Evolutionary conservation across 2,329 filamentous ascomycete species (phyloP).

Genomic region (Nemania sp.): DNA sequence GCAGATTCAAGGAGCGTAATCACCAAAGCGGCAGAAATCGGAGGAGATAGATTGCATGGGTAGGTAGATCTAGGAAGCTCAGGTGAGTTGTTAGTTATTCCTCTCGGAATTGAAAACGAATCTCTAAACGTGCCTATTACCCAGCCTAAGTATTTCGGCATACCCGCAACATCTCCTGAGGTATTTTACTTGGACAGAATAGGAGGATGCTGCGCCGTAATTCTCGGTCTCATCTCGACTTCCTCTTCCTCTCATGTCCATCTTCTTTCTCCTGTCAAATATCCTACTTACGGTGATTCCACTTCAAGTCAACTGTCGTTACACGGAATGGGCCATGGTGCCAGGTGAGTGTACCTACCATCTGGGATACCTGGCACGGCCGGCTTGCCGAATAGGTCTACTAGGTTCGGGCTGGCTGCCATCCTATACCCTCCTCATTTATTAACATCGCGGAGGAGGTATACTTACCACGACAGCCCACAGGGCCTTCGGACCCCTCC

Average conservation of each 20-base stretch:
- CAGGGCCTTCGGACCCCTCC: constrained; percentile 16
- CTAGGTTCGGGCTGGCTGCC: constrained; percentile 17
- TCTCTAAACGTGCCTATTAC: no score
- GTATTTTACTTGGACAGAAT: no score
- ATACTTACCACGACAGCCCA: constrained; percentile 8
- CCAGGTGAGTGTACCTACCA: neutral
- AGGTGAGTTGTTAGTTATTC: neutral
- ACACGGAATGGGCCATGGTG: neutral
- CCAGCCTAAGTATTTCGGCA: no score
- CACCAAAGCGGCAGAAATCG: neutral
- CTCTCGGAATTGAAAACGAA: neutral
- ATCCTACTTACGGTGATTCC: no score
- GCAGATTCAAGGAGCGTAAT: neutral
- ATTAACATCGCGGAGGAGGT: constrained; percentile 1
- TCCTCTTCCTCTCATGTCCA: no score
- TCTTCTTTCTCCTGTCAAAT: no score
- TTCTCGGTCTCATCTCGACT: no score
- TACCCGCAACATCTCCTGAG: no score
- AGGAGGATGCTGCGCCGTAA: no score
- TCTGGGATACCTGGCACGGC: constrained; percentile 2
- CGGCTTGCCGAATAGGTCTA: constrained; percentile 23
- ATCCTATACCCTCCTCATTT: constrained; percentile 20
- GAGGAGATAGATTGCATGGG: neutral
- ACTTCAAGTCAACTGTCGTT: neutral
- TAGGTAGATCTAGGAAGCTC: neutral